Evolutionary conservation across 768 basidiomycete species (phyloP).

Genomic region (Flagelloscypha sp.): DNA sequence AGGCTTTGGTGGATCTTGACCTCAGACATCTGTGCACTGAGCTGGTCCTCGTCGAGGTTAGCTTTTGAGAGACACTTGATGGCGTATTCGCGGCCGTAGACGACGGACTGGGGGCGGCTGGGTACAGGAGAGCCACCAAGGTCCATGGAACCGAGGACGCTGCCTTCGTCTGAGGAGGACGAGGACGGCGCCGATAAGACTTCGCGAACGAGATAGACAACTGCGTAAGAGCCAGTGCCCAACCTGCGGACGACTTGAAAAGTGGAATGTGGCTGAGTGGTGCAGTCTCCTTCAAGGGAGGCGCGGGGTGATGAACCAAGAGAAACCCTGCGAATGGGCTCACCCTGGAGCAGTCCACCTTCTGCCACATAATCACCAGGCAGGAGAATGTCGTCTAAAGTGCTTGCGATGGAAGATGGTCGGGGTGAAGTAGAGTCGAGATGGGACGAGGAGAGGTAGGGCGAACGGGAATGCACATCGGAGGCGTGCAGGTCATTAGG

Average conservation of each 20-base stretch:
- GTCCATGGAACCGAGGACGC: conserved; percentile 48
- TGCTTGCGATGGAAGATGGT: conserved; percentile 32
- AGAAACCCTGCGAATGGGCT: conserved; percentile 53
- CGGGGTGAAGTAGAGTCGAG: no score
- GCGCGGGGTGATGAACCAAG: conserved; percentile 30
- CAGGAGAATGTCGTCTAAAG: conserved; percentile 53
- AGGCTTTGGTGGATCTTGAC: conserved; percentile 94
- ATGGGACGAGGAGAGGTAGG: conserved; percentile 19
- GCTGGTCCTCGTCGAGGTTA: conserved; percentile 81
- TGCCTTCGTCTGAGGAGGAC: conserved; percentile 51
- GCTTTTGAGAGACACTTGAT: conserved; percentile 95
- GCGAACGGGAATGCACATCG: conserved; percentile 18
- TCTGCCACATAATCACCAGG: conserved; percentile 71
- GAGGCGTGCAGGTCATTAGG: conserved; percentile 13
- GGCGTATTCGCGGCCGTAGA: conserved; percentile 81
- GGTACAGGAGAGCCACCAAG: conserved; percentile 36
- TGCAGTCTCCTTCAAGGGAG: conserved; percentile 24
- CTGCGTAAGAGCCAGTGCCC: conserved; percentile 87
- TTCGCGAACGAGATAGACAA: conserved; percentile 87
- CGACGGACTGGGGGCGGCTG: conserved; percentile 25
- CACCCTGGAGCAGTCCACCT: conserved; percentile 57
- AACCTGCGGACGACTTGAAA: conserved; percentile 83
- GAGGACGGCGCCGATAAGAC: conserved; percentile 41
- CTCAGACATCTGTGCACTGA: conserved; percentile 88
- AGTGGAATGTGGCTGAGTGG: conserved; percentile 47